A percentile compares a stretch with the other conserved stretches of the same genome.
Conservation (phyloP, 345 rosid species). For the Gossypium anomalum region DNA sequence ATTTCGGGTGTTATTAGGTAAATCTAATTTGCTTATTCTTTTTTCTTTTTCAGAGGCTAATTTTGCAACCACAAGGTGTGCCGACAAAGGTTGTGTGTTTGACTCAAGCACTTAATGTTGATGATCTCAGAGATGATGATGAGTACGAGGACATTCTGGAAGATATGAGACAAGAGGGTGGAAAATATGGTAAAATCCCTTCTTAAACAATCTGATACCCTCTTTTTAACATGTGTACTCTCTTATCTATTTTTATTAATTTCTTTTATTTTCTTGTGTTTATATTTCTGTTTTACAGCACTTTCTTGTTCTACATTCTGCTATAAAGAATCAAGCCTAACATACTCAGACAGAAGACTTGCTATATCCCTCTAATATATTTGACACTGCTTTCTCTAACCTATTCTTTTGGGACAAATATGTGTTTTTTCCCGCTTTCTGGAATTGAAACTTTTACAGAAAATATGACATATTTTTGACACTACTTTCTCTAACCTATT, state of each 20-base stretch:
- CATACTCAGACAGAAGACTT: constrained; percentile 77
- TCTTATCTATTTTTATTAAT: constrained; percentile 27
- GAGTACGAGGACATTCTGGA: constrained; percentile 91
- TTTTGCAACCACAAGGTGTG: constrained; percentile 66
- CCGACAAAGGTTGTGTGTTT: constrained; percentile 88
- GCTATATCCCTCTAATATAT: constrained; percentile 43
- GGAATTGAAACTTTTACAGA: no score
- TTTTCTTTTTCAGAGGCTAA: constrained; percentile 50
- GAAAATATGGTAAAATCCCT: constrained; percentile 72
- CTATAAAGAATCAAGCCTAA: constrained; percentile 64
- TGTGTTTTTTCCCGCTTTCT: background rate
- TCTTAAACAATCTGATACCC: constrained; percentile 19
- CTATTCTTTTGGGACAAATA: background rate
- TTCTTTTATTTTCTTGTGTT: constrained; percentile 49
- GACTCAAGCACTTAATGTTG: constrained; percentile 76
- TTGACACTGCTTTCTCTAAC: constrained; percentile 17
- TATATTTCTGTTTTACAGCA: constrained; percentile 83
- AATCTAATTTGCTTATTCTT: background rate
- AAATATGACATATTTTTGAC: constrained; percentile 23
- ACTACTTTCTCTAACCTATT: constrained; percentile 4
- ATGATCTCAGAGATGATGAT: constrained; percentile 77
- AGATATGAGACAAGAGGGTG: constrained; percentile 88
- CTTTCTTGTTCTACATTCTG: constrained; percentile 60
- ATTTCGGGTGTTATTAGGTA: background rate
- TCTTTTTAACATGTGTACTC: constrained; percentile 4